A percentile compares a stretch with the other conserved stretches of the same genome.
Conservation (phyloP, 140 eudicot genomes). For the Stevia rebaudiana region DNA sequence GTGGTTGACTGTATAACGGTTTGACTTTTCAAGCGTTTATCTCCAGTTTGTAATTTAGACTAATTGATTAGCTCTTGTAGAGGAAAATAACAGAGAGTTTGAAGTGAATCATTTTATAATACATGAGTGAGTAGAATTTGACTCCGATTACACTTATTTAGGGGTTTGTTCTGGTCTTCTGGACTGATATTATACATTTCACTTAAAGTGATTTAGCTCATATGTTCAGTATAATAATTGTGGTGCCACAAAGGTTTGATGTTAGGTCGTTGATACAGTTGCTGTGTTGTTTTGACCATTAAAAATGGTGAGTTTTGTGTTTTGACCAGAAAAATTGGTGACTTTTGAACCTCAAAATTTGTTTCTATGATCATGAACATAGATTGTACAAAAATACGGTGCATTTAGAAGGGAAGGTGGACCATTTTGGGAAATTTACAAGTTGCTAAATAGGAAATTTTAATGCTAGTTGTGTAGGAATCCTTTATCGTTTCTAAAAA, state of each 20-base stretch:
- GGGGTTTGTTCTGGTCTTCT: constrained; percentile 3
- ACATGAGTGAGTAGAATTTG: not conserved
- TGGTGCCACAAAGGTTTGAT: not conserved
- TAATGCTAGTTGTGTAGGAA: not conserved
- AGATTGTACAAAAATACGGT: not conserved
- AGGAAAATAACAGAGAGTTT: not conserved
- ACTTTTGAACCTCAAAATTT: not conserved
- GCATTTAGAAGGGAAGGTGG: constrained; percentile 1
- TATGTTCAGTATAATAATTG: not conserved
- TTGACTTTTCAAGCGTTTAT: constrained; percentile 25
- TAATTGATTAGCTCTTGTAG: not conserved
- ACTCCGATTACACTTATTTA: not conserved
- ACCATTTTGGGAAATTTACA: constrained; percentile 8
- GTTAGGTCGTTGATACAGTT: not conserved
- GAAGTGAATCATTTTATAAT: not conserved
- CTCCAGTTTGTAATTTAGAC: constrained; percentile 4
- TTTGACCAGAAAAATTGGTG: constrained; percentile 2
- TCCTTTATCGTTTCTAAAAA: not conserved
- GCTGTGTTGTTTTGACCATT: constrained; percentile 8
- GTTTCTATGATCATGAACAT: not conserved
- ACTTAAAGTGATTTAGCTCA: not conserved
- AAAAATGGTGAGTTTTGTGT: not conserved
- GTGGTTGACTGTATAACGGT: constrained; percentile 22
- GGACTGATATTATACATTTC: not conserved
- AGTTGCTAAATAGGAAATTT: no score